Evolutionary conservation across 1,284 basidiomycete species (phyloP).

Genomic region (Fomitopsis schrenkii): DNA sequence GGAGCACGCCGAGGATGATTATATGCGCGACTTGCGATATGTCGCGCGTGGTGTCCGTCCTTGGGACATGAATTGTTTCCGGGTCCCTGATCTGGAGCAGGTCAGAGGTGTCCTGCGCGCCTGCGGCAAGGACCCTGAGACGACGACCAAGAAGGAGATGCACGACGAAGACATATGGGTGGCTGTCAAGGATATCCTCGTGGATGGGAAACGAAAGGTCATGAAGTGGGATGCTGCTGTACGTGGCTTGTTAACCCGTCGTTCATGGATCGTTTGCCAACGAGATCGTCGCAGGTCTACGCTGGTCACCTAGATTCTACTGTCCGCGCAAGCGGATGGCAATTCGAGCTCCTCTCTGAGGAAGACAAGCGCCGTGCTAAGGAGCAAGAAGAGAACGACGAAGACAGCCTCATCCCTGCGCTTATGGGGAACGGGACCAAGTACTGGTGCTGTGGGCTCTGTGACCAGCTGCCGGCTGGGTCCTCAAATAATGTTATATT

Average conservation of each 20-base stretch:
- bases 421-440: too few species aligned
- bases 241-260: neutral
- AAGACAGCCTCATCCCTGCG: too few species aligned
- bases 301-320: neutral
- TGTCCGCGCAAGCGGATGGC: neutral
- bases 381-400: neutral
- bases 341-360: neutral
- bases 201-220: neutral
- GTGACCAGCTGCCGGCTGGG: too few species aligned
- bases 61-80: neutral
- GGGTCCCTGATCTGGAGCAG: neutral
- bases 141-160: slow-evolving; percentile 2
- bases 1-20: neutral
- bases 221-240: neutral
- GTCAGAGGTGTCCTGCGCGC: neutral
- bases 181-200: neutral
- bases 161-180: neutral
- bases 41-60: neutral
- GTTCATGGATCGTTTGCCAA: neutral
- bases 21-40: neutral
- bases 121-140: slow-evolving; percentile 3
- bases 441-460: too few species aligned
- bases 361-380: neutral
- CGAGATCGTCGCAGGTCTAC: neutral
- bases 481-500: too few species aligned